phyloP scores from a whole-genome alignment of 441 rosid genomes.

The Syzygium syzygioides region DNA sequence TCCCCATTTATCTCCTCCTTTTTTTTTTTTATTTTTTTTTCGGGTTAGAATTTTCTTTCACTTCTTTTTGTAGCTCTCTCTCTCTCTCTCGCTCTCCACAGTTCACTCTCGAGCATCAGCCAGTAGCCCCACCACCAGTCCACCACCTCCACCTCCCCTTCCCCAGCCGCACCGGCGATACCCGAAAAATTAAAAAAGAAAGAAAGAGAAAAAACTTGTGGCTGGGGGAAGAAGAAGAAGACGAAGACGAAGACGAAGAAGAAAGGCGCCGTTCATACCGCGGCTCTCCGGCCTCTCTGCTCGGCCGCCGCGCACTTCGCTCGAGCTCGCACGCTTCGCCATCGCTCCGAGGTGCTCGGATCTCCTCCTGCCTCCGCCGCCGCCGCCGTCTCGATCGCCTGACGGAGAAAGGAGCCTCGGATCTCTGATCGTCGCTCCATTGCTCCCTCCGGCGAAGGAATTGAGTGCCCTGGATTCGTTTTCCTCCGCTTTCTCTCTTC shows the following conservation, averaged over 20 bases:
- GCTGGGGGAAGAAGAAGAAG: not conserved
- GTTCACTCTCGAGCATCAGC: not conserved
- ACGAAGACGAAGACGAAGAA: not conserved
- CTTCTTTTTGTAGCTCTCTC: not conserved
- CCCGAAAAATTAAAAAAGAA: not conserved
- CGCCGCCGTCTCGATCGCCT: not conserved
- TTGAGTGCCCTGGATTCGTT: not conserved
- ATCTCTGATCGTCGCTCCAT: not conserved
- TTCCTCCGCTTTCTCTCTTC: not conserved
- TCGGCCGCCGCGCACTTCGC: not conserved
- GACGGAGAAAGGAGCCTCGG: not conserved
- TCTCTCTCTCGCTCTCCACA: not conserved
- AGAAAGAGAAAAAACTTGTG: not conserved
- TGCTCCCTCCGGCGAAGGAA: not conserved
- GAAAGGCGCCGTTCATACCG: not conserved
- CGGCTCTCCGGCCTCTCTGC: not conserved
- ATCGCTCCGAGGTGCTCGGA: not conserved
- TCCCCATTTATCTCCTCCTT: not conserved
- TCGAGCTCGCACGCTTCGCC: not conserved
- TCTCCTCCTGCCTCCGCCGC: not conserved
- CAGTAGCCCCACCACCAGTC: not conserved
- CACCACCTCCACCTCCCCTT: not conserved
- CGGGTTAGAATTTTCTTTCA: not conserved
- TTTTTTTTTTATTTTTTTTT: fast-evolving
- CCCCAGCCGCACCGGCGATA: not conserved